Evolutionary conservation across 116 monocot species (phyloP).

Genomic region (Iris pallida): DNA sequence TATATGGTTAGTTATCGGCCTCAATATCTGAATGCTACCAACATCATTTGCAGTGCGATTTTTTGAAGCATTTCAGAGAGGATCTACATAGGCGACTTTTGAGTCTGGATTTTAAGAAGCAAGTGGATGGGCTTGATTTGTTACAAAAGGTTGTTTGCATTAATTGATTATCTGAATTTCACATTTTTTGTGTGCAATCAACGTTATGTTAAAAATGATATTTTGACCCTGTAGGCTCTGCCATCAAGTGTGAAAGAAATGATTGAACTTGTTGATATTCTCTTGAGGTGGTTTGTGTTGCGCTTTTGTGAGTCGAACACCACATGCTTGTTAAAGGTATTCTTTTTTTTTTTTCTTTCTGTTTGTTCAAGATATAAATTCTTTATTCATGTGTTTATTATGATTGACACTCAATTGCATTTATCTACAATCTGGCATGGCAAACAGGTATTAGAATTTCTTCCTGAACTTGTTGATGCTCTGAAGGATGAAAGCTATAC

Average conservation of each 20-base stretch:
- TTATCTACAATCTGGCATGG: slow-evolving; percentile 5
- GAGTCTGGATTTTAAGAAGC: slow-evolving; percentile 95
- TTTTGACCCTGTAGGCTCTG: slow-evolving; percentile 54
- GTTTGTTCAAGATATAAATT: not conserved
- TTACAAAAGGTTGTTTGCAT: slow-evolving; percentile 74
- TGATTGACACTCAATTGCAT: not conserved
- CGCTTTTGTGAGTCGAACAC: slow-evolving; percentile 99
- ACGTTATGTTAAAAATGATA: not conserved
- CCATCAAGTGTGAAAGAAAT: slow-evolving; percentile 72
- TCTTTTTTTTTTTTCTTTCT: not conserved
- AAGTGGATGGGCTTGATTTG: slow-evolving; percentile 94
- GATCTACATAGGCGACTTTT: slow-evolving; percentile 79
- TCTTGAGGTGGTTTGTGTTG: slow-evolving; percentile 97
- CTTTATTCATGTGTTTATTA: not conserved
- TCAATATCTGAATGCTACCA: not conserved
- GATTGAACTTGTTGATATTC: slow-evolving; percentile 91
- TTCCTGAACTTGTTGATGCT: slow-evolving; percentile 78
- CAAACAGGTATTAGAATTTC: slow-evolving; percentile 86
- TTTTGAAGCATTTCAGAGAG: slow-evolving; percentile 85
- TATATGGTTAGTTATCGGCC: no score
- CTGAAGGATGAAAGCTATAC: slow-evolving; percentile 78
- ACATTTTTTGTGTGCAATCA: not conserved
- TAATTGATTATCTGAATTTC: not conserved
- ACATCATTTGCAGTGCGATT: slow-evolving; percentile 51
- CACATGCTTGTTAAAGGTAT: slow-evolving; percentile 94